These are phyloP conservation scores for Pythium aristosporum DNA, from an alignment of 352 stramenopile species.

Conservation along the genomic window DNA sequence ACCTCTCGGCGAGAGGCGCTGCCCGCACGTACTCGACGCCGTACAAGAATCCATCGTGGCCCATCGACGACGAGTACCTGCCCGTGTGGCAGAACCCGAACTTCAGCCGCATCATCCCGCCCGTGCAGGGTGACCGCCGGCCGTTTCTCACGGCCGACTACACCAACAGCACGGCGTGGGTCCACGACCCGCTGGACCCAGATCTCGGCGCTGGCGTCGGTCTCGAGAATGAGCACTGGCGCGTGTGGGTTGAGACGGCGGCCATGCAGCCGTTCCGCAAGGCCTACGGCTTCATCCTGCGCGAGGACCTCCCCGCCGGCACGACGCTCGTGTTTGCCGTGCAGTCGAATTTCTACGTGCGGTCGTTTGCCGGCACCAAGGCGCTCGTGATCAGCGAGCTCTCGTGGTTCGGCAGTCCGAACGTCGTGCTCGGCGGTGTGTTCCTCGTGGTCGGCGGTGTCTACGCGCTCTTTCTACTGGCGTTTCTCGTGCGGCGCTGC, in stretches of 20 bases:
- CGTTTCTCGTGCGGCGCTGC: conserved; percentile 51
- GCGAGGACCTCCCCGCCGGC: conserved; percentile 40
- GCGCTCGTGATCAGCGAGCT: conserved; percentile 64
- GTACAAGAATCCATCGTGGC: conserved; percentile 61
- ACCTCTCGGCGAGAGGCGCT: conserved; percentile 46
- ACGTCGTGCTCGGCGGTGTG: conserved; percentile 49
- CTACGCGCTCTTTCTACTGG: conserved; percentile 44
- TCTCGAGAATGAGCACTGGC: conserved; percentile 75
- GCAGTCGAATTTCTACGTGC: conserved; percentile 80
- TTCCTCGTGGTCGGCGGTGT: conserved; percentile 57
- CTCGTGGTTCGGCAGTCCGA: conserved; percentile 68
- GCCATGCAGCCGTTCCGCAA: conserved; percentile 69
- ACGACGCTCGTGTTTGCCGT: conserved; percentile 74
- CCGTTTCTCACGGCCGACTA: conserved; percentile 56
- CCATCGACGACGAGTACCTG: conserved; percentile 37
- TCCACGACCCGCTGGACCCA: conserved; percentile 47
- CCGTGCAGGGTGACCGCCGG: conserved; percentile 20
- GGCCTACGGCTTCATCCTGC: conserved; percentile 59
- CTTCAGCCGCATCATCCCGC: conserved; percentile 70
- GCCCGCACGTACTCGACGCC: conserved; percentile 52
- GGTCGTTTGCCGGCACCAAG: conserved; percentile 62
- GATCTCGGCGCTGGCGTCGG: conserved; percentile 44
- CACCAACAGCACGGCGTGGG: conserved; percentile 78
- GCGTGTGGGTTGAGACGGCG: conserved; percentile 69
- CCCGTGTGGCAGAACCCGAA: conserved; percentile 75